Base-by-base conservation (phyloP, 129 eudicot species). In the Pseudognaphalium luteoalbum region DNA sequence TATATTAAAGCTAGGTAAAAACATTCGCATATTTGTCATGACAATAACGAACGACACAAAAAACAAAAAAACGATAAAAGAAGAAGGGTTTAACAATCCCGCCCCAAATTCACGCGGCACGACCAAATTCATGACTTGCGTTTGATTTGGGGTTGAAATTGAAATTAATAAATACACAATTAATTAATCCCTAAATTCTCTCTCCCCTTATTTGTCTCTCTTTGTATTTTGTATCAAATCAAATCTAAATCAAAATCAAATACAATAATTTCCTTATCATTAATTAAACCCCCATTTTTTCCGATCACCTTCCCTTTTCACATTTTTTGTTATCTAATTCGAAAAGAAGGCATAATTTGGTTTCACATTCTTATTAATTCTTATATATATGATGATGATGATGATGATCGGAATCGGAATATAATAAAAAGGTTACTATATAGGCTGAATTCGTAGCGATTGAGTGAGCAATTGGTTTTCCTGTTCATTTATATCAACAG, bases 71-170 rank as follows among this genome's bases (percentile, higher is more conserved):
- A 62, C 77, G 77, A 78, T 61, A 78, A 29, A 71, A 78, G 30
- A 39, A 59, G 66, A 39, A 59, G 66, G 7, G 76, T 6, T 19
- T 19, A 20, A 25, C 28, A 25, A 25, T 25, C 11, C 12, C 8
- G 12, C 34, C 78, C 79, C 51, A 57, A 80, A 66, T 73, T 80
- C 80, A 80, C 83, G 83, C 80, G 80, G 29, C 64, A 42, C 33
- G 70, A 58, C 63, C 64, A 57, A 37, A 52, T 80, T 29, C 69
- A 72, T 61, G 54, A 59, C 70, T 33, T 42, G 4, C 5, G 7
- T n/a, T 70, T 61, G 30, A 59, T 73, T 42, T 29, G 21, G 75
- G 72, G 65, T 62, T 63, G 72, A 78, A 5, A 57, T 19, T 6
- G 22, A 57, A 57, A 56, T 19, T 17, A 70, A 42, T 61, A 25